phyloP scores from a whole-genome alignment of 164 flowering plant genomes.

The Cinnamomum chago region DNA sequence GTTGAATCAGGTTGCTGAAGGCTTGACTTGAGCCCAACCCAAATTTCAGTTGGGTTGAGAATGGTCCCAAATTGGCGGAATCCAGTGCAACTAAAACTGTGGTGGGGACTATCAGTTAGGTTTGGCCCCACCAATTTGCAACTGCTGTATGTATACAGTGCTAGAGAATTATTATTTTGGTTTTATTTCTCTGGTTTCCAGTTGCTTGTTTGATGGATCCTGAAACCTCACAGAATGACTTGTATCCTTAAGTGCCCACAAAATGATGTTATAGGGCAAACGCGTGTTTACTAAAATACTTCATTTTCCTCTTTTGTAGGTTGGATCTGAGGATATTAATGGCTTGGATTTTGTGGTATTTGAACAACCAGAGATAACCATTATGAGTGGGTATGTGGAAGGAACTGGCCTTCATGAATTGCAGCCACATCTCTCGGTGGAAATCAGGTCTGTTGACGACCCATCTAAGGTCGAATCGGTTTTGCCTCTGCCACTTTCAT shows the following conservation, averaged over 20 bases:
- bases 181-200: too few species aligned
- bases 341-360: slow-evolving; percentile 81
- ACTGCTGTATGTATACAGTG: too few species aligned
- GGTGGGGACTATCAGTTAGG: too few species aligned
- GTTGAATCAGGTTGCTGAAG: too few species aligned
- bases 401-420: slow-evolving; percentile 53
- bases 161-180: too few species aligned
- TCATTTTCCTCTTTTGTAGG: slow-evolving; percentile 32
- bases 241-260: not conserved
- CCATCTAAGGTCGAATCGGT: slow-evolving; percentile 58
- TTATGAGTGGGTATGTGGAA: slow-evolving; percentile 85
- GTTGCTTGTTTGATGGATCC: too few species aligned
- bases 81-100: too few species aligned
- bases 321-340: slow-evolving; percentile 66
- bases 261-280: not conserved
- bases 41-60: too few species aligned
- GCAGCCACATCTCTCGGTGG: slow-evolving; percentile 64
- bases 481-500: slow-evolving; percentile 77
- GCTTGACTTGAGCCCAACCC: too few species aligned
- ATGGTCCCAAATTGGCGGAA: too few species aligned
- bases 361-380: slow-evolving; percentile 83
- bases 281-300: not conserved
- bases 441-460: slow-evolving; percentile 75
- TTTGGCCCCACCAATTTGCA: too few species aligned
- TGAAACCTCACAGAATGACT: too few species aligned